Evolutionary conservation across 768 basidiomycete species (phyloP).

Genomic region (Amanita thiersii): DNA sequence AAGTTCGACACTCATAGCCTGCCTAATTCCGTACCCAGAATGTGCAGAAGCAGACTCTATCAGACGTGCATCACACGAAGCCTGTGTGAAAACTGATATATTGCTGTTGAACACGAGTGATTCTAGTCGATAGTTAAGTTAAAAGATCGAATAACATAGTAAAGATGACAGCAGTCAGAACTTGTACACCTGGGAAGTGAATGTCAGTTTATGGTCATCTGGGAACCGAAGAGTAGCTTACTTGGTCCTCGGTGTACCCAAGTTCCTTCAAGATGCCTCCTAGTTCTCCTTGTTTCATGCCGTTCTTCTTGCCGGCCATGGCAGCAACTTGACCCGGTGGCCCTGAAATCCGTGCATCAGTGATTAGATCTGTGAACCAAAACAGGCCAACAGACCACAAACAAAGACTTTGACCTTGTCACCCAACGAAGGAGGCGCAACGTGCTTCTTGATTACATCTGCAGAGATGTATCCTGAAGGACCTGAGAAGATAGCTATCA

Average conservation of each 20-base stretch:
- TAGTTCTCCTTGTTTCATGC: conserved; percentile 78
- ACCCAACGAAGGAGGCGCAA: conserved; percentile 51
- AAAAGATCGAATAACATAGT: no score
- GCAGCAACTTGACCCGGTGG: conserved; percentile 88
- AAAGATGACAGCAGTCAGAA: conserved; percentile 26
- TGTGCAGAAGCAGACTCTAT: no score
- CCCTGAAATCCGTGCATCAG: no score
- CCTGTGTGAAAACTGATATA: no score
- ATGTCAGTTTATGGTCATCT: not conserved
- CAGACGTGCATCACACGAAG: no score
- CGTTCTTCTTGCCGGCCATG: conserved; percentile 83
- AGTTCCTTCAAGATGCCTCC: conserved; percentile 78
- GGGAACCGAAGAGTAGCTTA: conserved; percentile 18
- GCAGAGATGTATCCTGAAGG: conserved; percentile 66
- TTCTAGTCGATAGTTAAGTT: no score
- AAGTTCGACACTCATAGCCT: no score
- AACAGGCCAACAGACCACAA: conserved; percentile 52
- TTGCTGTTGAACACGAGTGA: no score
- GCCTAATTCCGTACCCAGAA: no score
- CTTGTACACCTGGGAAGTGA: conserved; percentile 28
- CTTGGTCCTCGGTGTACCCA: conserved; percentile 85
- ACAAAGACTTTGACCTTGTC: conserved; percentile 86
- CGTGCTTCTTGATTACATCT: conserved; percentile 66
- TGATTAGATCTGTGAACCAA: conserved; percentile 1
- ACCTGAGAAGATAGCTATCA: conserved; percentile 26